Evolutionary conservation across 306 rosid species (phyloP).

Genomic region (Quercus dentata): DNA sequence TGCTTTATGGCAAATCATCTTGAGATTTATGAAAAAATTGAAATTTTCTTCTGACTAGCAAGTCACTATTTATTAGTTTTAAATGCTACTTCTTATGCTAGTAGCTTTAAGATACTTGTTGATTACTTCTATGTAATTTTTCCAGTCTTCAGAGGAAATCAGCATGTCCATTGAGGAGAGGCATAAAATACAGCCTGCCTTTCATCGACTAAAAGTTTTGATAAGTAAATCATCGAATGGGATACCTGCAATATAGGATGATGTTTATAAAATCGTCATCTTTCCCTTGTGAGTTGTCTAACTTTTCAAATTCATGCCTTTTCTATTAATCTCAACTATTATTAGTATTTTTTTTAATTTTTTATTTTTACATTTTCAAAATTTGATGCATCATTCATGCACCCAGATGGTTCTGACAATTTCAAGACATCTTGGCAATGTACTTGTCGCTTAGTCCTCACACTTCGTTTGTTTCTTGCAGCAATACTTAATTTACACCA

Average conservation of each 20-base stretch:
- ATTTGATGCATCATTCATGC: too few relatives aligned
- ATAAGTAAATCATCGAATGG: conserved; percentile 1
- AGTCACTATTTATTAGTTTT: background rate
- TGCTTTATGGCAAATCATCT: background rate
- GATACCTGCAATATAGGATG: conserved; percentile 13
- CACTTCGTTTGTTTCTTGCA: background rate
- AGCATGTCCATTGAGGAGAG: conserved; percentile 48
- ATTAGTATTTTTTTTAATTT: too few relatives aligned
- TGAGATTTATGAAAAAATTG: background rate
- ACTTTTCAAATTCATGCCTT: background rate
- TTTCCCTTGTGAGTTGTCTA: conserved; percentile 25
- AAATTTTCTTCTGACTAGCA: conserved; percentile 1
- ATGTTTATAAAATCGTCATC: conserved; percentile 1
- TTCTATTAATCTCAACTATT: background rate
- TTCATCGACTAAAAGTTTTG: conserved; percentile 35
- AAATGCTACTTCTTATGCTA: background rate
- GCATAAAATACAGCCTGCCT: conserved; percentile 37
- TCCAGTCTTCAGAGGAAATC: conserved; percentile 49
- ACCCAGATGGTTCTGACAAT: background rate
- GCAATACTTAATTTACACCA: background rate
- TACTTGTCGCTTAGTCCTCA: background rate
- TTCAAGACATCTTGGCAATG: background rate
- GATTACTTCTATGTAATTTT: conserved; percentile 1
- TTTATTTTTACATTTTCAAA: too few relatives aligned
- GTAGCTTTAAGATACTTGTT: background rate